Base-by-base conservation (phyloP, 2,329 filamentous ascomycete species). In the Colletotrichum eleusines region DNA sequence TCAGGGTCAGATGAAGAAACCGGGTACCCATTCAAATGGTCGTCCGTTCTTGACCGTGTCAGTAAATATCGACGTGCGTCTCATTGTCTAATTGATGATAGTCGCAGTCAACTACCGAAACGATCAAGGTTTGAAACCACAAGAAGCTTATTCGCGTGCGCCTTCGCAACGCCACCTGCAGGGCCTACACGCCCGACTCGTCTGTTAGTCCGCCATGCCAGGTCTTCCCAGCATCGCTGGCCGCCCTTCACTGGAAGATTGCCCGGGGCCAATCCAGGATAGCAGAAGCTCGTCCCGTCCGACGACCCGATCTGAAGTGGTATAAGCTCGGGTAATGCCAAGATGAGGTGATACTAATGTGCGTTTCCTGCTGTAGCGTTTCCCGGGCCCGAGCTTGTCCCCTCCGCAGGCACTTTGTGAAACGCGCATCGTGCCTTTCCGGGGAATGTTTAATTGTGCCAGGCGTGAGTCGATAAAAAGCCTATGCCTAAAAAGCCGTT, bases 381-480 rank as follows among this genome's bases (percentile, higher is more conserved):
- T 55, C 51, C 16, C 20, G 23, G 51, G 69, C 54, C 69, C 69
- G 65, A 71, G 69, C 69, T 63, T 54, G 9, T 68, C 33, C 53
- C 68, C 51, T 63, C 55, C 64, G 53, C 48, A 59, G 59, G 53
- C 60, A 46, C 42, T 54, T 54, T 55, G 59, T 71, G 69, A 71
- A 71, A 71, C 69, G 65, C 69, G 69, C 69, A 69, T 63, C 65
- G 48, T 46, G 28, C 58, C 59, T 28, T 59, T 58, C 69, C 69
- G 64, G 59, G 18, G 44, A 68, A 71, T 59, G 64, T 42, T 69
- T 53, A 71, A 54, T 46, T 33, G 51, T 26, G 23, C 2, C 54
- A n/a, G 42, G 58, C 14, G 35, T 11, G 11, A 26, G 33, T 61
- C 18, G 5, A 57, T 63, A 50, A 71, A 69, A 59, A 20, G 31